Percentiles rank a stretch among this genome's conserved stretches.
Conservation (phyloP, 371 early-diverging fungal genomes). For the Thermomucor indicae-seudaticae region DNA sequence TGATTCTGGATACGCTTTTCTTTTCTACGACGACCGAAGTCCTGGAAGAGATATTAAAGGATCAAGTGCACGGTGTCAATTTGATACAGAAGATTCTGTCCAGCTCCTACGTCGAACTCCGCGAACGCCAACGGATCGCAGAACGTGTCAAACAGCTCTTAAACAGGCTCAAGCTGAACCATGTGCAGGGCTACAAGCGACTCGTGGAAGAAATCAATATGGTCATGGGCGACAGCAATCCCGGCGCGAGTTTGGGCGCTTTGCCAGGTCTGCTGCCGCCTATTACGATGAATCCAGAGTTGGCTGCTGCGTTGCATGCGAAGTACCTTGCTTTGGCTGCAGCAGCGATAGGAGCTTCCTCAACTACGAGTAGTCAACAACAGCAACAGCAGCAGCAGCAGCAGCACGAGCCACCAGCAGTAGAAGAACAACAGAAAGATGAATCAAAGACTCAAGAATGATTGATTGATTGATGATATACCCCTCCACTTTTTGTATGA, state of each 20-base stretch:
- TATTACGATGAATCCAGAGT: slow-evolving; percentile 26
- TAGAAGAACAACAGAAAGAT: no score
- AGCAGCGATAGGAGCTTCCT: slow-evolving; percentile 6
- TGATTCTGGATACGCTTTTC: slow-evolving; percentile 78
- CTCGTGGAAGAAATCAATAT: slow-evolving; percentile 73
- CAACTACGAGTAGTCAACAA: no score
- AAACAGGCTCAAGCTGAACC: slow-evolving; percentile 59
- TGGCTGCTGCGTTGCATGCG: slow-evolving; percentile 37
- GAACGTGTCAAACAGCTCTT: slow-evolving; percentile 66
- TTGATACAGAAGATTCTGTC: slow-evolving; percentile 85
- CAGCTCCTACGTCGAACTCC: slow-evolving; percentile 71
- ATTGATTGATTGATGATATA: no score
- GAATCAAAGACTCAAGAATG: no score
- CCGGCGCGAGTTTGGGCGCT: slow-evolving; percentile 29
- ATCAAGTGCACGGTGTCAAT: slow-evolving; percentile 85
- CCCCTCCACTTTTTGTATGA: no score
- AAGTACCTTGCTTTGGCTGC: slow-evolving; percentile 21
- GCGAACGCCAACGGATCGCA: slow-evolving; percentile 77
- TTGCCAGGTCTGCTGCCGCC: slow-evolving; percentile 20
- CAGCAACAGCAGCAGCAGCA: slow-evolving; percentile 5
- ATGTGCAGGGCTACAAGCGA: slow-evolving; percentile 75
- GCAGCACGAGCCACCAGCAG: no score
- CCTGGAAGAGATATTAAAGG: slow-evolving; percentile 76
- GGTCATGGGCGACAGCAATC: slow-evolving; percentile 42
- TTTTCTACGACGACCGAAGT: slow-evolving; percentile 30